Conservation (phyloP, 176 grass and related monocot species). For the Oryza longistaminata region DNA sequence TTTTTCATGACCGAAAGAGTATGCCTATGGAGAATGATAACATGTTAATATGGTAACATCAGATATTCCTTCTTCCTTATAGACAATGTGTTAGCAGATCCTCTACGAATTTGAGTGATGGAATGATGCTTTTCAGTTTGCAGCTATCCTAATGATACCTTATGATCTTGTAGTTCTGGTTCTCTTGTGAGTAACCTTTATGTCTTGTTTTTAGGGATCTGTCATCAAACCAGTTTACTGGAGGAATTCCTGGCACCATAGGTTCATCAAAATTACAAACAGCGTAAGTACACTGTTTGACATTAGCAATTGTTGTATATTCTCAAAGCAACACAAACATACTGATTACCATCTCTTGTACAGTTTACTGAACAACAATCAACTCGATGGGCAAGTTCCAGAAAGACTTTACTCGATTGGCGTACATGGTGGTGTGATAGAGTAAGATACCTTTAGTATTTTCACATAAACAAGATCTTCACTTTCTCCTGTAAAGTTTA, state of each 20-base stretch:
- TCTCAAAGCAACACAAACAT: constrained; percentile 8
- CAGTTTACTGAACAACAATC: constrained; percentile 92
- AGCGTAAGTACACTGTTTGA: constrained; percentile 55
- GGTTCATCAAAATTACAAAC: constrained; percentile 80
- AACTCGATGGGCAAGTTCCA: constrained; percentile 93
- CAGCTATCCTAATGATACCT: neutral
- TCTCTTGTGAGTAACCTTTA: constrained; percentile 20
- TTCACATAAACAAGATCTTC: neutral
- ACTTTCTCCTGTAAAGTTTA: neutral
- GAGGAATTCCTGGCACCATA: constrained; percentile 82
- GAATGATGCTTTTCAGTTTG: neutral
- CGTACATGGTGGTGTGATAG: constrained; percentile 95
- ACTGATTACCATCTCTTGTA: constrained; percentile 13
- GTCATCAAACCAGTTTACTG: constrained; percentile 85
- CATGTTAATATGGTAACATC: neutral
- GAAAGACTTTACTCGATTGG: constrained; percentile 96
- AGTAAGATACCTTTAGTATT: constrained; percentile 59
- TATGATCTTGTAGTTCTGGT: neutral
- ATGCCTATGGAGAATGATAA: neutral
- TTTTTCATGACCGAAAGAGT: neutral
- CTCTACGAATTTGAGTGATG: neutral
- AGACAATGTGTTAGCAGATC: neutral
- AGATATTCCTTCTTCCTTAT: neutral
- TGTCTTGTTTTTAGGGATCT: constrained; percentile 69
- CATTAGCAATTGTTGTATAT: neutral